Conservation (phyloP, 1,284 basidiomycete genomes). For the Rhodotorula sp. region DNA sequence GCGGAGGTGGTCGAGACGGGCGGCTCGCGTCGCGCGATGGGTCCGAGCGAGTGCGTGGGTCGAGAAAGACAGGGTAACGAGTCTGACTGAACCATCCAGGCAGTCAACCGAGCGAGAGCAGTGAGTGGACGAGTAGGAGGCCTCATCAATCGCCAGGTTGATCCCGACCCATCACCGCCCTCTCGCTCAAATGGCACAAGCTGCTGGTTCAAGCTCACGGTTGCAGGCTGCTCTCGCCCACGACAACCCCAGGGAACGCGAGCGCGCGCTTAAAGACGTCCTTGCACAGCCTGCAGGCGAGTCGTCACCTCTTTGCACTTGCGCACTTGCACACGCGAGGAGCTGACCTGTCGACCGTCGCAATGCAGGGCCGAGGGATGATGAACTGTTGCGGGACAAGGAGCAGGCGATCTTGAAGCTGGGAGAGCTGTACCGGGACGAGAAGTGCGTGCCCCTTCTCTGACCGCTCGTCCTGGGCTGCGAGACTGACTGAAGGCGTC, state of each 20-base stretch:
- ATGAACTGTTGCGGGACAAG: constrained; percentile 71
- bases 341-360: background rate
- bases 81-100: no score
- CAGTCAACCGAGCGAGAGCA: background rate
- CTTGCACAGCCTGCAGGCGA: constrained; percentile 32
- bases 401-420: constrained; percentile 83
- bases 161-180: no score
- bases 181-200: background rate
- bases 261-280: constrained; percentile 9
- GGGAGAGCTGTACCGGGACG: constrained; percentile 82
- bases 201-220: background rate
- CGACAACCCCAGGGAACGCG: background rate
- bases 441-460: constrained; percentile 60
- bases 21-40: no score
- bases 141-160: no score
- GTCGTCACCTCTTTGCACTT: background rate
- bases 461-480: background rate
- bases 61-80: background rate
- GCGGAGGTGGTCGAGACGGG: no score
- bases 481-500: background rate
- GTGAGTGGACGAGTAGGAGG: no score
- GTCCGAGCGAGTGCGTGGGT: background rate
- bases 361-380: constrained; percentile 50
- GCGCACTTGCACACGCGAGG: no score
- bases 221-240: constrained; percentile 5